These are phyloP conservation scores for Fusarium caatingaense DNA, from an alignment of 2,329 filamentous ascomycete species.

Conservation along the genomic window DNA sequence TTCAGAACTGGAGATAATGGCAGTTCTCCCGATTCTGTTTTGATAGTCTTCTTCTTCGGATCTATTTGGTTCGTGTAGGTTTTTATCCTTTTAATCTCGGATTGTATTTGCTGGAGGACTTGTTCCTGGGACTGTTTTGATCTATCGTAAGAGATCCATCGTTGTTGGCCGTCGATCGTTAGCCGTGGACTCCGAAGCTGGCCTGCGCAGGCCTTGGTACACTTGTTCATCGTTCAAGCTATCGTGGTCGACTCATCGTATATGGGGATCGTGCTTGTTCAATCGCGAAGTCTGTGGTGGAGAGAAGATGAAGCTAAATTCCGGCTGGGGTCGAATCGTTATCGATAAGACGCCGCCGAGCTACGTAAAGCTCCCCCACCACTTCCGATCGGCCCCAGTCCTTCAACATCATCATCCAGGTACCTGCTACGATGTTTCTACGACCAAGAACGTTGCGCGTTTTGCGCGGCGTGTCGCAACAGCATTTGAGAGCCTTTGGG, in stretches of 20 bases:
- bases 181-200: slow-evolving; percentile 12
- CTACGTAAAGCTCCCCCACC: slow-evolving; percentile 43
- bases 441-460: slow-evolving; percentile 48
- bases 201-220: slow-evolving; percentile 33
- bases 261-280: neutral
- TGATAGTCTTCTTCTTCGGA: slow-evolving; percentile 49
- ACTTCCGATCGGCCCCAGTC: slow-evolving; percentile 32
- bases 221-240: slow-evolving; percentile 46
- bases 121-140: slow-evolving; percentile 42
- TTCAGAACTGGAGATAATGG: slow-evolving; percentile 68
- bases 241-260: slow-evolving; percentile 36
- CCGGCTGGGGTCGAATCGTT: slow-evolving; percentile 26
- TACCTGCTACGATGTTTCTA: slow-evolving; percentile 45
- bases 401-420: slow-evolving; percentile 17
- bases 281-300: neutral
- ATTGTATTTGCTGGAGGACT: slow-evolving; percentile 49
- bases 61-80: slow-evolving; percentile 37
- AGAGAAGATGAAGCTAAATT: slow-evolving; percentile 5
- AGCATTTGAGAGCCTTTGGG: slow-evolving; percentile 57
- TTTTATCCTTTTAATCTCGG: slow-evolving; percentile 48
- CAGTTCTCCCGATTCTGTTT: slow-evolving; percentile 58
- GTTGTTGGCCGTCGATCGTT: slow-evolving; percentile 28
- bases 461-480: slow-evolving; percentile 50
- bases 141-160: slow-evolving; percentile 51
- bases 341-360: slow-evolving; percentile 28